Conservation (phyloP, 176 grass and related monocot species). For the Eragrostis nindensis region DNA sequence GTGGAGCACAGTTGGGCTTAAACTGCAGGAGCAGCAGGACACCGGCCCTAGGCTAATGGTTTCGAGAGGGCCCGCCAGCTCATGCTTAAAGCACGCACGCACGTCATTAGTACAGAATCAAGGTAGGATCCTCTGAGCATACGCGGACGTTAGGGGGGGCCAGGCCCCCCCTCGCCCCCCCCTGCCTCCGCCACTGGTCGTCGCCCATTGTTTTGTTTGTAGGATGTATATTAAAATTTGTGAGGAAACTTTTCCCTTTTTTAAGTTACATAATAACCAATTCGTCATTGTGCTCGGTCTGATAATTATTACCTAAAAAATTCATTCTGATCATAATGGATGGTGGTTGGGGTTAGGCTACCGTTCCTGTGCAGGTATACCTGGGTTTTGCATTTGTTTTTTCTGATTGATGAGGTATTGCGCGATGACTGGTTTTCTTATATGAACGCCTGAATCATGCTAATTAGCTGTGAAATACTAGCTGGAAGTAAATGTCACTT, state of each 20-base stretch:
- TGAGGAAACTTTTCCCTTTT: neutral
- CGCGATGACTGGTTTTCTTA: constrained; percentile 38
- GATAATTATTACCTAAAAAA: neutral
- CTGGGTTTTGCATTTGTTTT: constrained; percentile 16
- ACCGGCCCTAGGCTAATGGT: too few relatives aligned
- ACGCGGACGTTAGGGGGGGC: too few relatives aligned
- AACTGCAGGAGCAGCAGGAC: too few relatives aligned
- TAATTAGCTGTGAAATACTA: neutral
- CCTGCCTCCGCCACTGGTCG: too few relatives aligned
- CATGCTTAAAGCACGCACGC: too few relatives aligned
- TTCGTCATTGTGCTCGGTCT: neutral
- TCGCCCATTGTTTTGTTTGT: neutral
- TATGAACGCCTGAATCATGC: constrained; percentile 10
- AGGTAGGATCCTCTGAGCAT: too few relatives aligned
- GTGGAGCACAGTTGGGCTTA: too few relatives aligned
- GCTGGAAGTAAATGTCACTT: constrained; percentile 27
- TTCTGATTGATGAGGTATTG: constrained; percentile 25
- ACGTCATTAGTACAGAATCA: too few relatives aligned
- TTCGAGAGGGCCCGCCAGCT: too few relatives aligned
- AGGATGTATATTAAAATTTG: neutral
- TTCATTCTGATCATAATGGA: constrained; percentile 18
- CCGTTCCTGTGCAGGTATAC: constrained; percentile 27
- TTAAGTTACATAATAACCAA: neutral
- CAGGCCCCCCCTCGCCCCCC: too few relatives aligned
- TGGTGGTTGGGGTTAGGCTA: constrained; percentile 24